These are phyloP conservation scores for Sporothrix globosa DNA, from an alignment of 2,329 filamentous ascomycete species.

Conservation along the genomic window DNA sequence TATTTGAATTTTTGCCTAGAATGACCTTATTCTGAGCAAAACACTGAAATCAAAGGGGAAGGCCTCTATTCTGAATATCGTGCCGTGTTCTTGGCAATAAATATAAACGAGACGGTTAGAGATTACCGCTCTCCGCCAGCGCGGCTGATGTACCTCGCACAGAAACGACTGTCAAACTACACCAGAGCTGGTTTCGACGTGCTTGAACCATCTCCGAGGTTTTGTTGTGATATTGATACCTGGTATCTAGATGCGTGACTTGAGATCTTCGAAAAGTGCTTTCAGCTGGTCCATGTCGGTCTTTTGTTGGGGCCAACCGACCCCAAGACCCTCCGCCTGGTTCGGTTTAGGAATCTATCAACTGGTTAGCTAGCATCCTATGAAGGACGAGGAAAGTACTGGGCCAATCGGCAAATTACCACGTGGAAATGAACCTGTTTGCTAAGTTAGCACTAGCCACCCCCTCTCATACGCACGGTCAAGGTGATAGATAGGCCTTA, in stretches of 20 bases:
- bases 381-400: not conserved
- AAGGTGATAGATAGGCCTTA: conserved; percentile 50
- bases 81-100: no score
- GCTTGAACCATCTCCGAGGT: not conserved
- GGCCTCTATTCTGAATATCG: no score
- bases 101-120: no score
- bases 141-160: no score
- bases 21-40: no score
- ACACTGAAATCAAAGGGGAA: no score
- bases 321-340: conserved; percentile 71
- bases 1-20: no score
- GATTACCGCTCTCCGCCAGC: no score
- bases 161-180: no score
- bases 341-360: conserved; percentile 90
- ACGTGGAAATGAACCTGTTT: conserved; percentile 87
- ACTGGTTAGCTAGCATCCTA: not conserved
- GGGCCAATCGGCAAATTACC: conserved; percentile 53
- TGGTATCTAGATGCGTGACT: conserved; percentile 73
- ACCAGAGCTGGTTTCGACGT: not conserved
- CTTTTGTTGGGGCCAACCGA: conserved; percentile 72
- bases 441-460: conserved; percentile 23
- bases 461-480: not conserved
- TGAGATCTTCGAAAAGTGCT: conserved; percentile 78
- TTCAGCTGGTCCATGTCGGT: conserved; percentile 83
- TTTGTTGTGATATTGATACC: not conserved